Base-by-base conservation (phyloP, 495 filamentous ascomycete species). In the Schizothecium vesticola region DNA sequence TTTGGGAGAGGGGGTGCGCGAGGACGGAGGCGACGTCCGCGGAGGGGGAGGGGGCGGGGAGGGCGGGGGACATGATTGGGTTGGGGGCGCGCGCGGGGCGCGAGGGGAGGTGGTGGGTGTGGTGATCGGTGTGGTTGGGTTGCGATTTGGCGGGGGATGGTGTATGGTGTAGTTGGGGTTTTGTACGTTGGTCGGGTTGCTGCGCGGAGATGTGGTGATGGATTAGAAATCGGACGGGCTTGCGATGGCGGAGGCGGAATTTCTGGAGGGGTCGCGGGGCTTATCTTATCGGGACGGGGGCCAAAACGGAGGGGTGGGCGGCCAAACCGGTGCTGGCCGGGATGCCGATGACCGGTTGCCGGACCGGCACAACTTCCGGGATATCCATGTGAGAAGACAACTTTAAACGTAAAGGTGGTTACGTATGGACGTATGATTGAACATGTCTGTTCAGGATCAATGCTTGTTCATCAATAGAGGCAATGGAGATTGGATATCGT, bases 31-130 rank as follows among this genome's bases (percentile, higher is more conserved):
- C 43, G 69, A 86, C 83, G 64, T 90, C 88, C 68, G 88, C 82
- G 69, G 88, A 83, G 23, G 86, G 77, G 25, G 84, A 82, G 23
- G 88, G 85, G 71, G 87, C 89, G 80, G 92, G 88, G 43, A 95
- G 78, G 24, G 88, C 91, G 12, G 92, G 89, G 60, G 71, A 71
- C 76, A 77, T 76, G 59, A 28, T 62, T 36, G 57, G 19, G 43
- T 8, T 12, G 26, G 23, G 31, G n/a, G n/a, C n/a, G 9, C 31
- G 65, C 51, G 22, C 5, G 26, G 36, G 57, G 61, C 22, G 55
- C 43, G 43, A 59, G 43, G 66, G 7, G 28, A 59, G 28, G 57
- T 29, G 22, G n/a, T n/a, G 13, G 28, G 31, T 5, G 28, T 56
- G 19, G 67, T 8, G 64, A 43, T 25, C 19, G 22, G 61, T 64